Evolutionary conservation across 768 basidiomycete genomes (phyloP).

Genomic region (Pisolithus marmoratus): DNA sequence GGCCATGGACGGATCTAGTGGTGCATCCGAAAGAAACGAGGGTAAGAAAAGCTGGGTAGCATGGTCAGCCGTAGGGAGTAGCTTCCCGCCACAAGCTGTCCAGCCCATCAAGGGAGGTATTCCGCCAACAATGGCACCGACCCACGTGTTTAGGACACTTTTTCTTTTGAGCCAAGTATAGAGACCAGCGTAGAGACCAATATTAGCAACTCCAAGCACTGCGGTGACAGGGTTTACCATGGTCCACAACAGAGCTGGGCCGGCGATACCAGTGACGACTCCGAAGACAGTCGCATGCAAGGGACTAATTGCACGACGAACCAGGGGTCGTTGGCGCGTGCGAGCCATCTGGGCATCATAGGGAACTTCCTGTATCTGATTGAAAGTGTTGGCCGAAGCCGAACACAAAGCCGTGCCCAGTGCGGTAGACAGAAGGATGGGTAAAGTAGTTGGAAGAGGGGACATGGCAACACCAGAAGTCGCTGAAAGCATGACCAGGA

Average conservation of each 20-base stretch:
- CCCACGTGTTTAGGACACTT: slow-evolving; percentile 85
- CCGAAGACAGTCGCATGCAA: slow-evolving; percentile 83
- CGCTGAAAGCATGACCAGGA: slow-evolving; percentile 81
- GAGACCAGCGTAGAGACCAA: slow-evolving; percentile 82
- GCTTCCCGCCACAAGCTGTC: slow-evolving; percentile 84
- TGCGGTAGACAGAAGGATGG: slow-evolving; percentile 81
- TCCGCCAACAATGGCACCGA: slow-evolving; percentile 87
- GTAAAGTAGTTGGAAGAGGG: slow-evolving; percentile 78
- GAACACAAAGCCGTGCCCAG: slow-evolving; percentile 87
- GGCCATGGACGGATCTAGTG: slow-evolving; percentile 43
- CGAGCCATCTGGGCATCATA: slow-evolving; percentile 96
- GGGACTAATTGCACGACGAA: slow-evolving; percentile 77
- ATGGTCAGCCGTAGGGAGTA: slow-evolving; percentile 60
- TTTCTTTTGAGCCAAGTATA: slow-evolving; percentile 93
- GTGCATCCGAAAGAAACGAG: slow-evolving; percentile 41
- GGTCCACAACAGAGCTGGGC: slow-evolving; percentile 70
- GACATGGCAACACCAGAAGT: slow-evolving; percentile 92
- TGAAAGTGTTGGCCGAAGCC: slow-evolving; percentile 90
- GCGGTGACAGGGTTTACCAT: slow-evolving; percentile 88
- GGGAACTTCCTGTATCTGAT: slow-evolving; percentile 91
- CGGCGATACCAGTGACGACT: slow-evolving; percentile 65
- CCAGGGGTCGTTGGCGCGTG: slow-evolving; percentile 83
- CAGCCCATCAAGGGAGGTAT: slow-evolving; percentile 97
- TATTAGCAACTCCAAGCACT: slow-evolving; percentile 73
- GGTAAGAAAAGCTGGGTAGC: slow-evolving; percentile 60